Base-by-base conservation (phyloP, 2,329 filamentous ascomycete species). In the Verticillium longisporum region DNA sequence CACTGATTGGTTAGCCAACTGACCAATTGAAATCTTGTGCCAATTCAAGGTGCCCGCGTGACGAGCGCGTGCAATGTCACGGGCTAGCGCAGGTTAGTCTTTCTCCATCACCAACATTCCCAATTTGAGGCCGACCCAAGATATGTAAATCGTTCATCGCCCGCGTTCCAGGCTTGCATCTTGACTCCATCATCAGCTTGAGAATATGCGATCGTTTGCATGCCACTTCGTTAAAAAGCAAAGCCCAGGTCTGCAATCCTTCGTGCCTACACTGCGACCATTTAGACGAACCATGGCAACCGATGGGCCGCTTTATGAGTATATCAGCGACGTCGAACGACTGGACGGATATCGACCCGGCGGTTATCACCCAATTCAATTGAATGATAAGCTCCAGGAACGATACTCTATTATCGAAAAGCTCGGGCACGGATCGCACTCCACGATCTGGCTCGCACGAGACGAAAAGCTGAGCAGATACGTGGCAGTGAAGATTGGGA, bases 331-430 rank as follows among this genome's bases (percentile, higher is more conserved):
- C 13, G 70, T 68, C 6, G 70, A 71, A 26, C 55, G 11, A 1
- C 60, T 67, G 0, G 55, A 61, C 6, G 7, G 66, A 55, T 78
- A 78, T 60, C 59, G 61, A 14, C 66, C 66, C 1, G 73, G 74
- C 2, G 75, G 74, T 21, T 77, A 74, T 61, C 73, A 78, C 55
- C 75, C 76, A 2, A 66, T 76, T 11, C 66, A 67, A 14, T 68
- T 78, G 14, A 72, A 70, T n/a, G 71, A 78, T 45, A 63, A 57
- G 2, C 73, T 80, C 62, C 32, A 66, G 6, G 54, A 60, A 1
- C 68, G 68, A 37, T 72, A 72, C 60, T 62, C 61, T 1, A 60
- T 72, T 31, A 65, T 69, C 1, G 66, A 71, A 45, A 74, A 72
- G 59, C 70, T 73, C n/a, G 70, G 70, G 1, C 55, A 71, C 53